phyloP scores from a whole-genome alignment of 495 filamentous ascomycete genomes.

The Talaromyces liani region DNA sequence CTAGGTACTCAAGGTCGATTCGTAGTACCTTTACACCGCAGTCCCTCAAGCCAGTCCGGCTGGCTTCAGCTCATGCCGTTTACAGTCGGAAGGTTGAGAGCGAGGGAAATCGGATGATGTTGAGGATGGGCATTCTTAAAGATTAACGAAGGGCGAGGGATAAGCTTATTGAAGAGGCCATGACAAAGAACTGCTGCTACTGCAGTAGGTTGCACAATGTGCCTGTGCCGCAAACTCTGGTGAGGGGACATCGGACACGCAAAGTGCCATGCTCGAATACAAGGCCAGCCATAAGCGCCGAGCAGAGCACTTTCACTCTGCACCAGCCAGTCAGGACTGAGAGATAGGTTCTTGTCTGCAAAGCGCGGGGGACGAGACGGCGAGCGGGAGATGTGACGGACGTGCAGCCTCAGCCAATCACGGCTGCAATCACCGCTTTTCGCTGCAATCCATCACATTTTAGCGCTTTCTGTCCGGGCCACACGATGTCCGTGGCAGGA shows the following conservation, averaged over 20 bases:
- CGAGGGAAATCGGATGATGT: not conserved
- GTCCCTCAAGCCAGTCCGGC: slow-evolving; percentile 10
- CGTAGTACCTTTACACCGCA: not conserved
- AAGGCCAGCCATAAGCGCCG: slow-evolving; percentile 3
- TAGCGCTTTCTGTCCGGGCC: not conserved
- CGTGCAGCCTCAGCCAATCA: slow-evolving; percentile 8
- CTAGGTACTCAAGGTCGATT: not conserved
- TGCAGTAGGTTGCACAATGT: slow-evolving; percentile 2
- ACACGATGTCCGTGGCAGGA: not conserved
- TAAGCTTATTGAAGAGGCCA: not conserved
- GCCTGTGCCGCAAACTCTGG: slow-evolving; percentile 1
- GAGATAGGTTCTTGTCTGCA: not conserved
- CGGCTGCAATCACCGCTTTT: not conserved
- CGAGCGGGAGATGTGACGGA: slow-evolving; percentile 8
- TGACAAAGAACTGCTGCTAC: slow-evolving; percentile 5
- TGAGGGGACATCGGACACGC: not conserved
- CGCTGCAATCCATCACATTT: slow-evolving; percentile 5
- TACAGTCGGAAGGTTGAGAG: not conserved
- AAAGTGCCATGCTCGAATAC: slow-evolving; percentile 1
- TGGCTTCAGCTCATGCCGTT: slow-evolving; percentile 10
- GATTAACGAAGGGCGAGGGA: not conserved
- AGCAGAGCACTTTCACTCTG: not conserved
- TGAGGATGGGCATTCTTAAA: not conserved
- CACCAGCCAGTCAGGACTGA: slow-evolving; percentile 1
- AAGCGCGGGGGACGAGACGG: not conserved